Evolutionary conservation across 176 grass and related monocot species (phyloP).

Genomic region (Phragmites australis): DNA sequence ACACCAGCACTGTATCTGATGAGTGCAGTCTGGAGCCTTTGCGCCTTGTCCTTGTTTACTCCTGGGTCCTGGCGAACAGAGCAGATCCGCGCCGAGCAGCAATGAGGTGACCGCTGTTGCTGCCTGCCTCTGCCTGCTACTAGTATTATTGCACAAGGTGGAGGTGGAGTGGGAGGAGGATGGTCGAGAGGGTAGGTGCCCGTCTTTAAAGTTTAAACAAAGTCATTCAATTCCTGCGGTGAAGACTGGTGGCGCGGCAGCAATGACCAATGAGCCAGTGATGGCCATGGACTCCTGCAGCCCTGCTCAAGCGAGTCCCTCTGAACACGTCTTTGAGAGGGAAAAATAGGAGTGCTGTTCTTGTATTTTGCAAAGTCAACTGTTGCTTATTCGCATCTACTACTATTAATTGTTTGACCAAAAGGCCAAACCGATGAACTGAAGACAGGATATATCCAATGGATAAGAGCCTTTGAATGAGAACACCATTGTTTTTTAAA

Average conservation of each 20-base stretch:
- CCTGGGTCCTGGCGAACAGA: background rate
- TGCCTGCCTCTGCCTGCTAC: background rate
- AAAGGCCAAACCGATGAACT: background rate
- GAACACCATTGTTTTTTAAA: background rate
- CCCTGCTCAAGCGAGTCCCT: background rate
- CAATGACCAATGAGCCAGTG: background rate
- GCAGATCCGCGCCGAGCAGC: background rate
- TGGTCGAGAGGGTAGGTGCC: slow-evolving; percentile 12
- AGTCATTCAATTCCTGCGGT: slow-evolving; percentile 35
- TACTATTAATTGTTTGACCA: background rate
- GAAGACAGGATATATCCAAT: background rate
- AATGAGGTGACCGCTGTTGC: slow-evolving; percentile 28
- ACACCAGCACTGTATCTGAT: background rate
- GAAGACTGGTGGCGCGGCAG: background rate
- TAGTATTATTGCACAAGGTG: background rate
- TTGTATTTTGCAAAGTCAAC: background rate
- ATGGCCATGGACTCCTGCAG: background rate
- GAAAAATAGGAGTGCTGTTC: background rate
- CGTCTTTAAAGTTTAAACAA: slow-evolving; percentile 31
- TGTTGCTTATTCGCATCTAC: no score
- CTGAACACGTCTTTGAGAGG: no score
- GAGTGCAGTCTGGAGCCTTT: background rate
- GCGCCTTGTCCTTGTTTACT: slow-evolving; percentile 1
- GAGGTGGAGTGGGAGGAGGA: background rate
- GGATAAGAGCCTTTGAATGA: background rate